Conservation (phyloP, 306 rosid genomes). For the Gastrolobium bilobum region DNA sequence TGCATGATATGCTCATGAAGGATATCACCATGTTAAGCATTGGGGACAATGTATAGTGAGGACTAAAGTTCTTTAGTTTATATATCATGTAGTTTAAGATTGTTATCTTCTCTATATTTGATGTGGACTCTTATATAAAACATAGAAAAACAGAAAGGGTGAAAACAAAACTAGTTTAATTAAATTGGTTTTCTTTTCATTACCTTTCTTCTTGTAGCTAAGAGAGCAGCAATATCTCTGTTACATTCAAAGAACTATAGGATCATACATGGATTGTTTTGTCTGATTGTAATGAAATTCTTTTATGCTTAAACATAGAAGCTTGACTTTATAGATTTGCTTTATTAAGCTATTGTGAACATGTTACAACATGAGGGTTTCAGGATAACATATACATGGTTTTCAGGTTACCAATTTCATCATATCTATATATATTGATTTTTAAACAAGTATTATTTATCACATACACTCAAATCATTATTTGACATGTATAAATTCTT, state of each 20-base stretch:
- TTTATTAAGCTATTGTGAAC: not conserved
- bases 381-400: conserved; percentile 22
- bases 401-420: conserved; percentile 33
- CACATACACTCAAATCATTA: conserved; percentile 30
- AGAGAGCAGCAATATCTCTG: not conserved
- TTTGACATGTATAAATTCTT: not conserved
- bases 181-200: not conserved
- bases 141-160: not conserved
- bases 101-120: not conserved
- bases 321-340: not conserved
- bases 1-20: not conserved
- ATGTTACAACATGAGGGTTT: not conserved
- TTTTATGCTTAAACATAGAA: not conserved
- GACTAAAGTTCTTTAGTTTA: not conserved
- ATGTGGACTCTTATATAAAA: not conserved
- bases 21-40: conserved; percentile 5
- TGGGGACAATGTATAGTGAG: not conserved
- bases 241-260: not conserved
- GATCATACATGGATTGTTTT: not conserved
- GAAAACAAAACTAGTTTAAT: not conserved
- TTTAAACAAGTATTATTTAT: conserved; percentile 8
- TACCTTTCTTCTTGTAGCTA: not conserved
- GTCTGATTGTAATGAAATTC: not conserved
- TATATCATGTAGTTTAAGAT: not conserved
- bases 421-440: conserved; percentile 18